Percentiles rank a stretch among this genome's conserved stretches.
phyloP scores from a whole-genome alignment of 306 rosid genomes.

The Styphnolobium japonicum region DNA sequence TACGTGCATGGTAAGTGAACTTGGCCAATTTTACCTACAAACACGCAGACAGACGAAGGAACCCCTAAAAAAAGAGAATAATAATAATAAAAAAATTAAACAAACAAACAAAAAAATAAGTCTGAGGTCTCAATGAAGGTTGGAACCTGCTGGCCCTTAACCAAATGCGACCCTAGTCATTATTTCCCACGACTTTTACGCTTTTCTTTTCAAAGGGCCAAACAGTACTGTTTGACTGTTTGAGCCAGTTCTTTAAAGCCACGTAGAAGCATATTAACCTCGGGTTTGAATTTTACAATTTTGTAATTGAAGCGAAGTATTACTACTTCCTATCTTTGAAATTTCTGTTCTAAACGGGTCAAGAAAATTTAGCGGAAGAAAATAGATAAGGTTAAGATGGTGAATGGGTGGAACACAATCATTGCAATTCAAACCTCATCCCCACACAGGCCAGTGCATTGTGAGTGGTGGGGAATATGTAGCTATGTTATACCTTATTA shows the following conservation, averaged over 20 bases:
- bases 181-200: conserved; percentile 29
- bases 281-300: conserved; percentile 10
- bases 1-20: conserved; percentile 92
- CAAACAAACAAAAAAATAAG: background rate
- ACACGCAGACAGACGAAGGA: conserved; percentile 7
- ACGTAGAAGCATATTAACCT: conserved; percentile 23
- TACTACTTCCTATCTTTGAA: background rate
- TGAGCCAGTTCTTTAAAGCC: conserved; percentile 30
- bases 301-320: conserved; percentile 36
- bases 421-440: conserved; percentile 38
- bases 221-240: conserved; percentile 3
- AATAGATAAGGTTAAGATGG: conserved; percentile 52
- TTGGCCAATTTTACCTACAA: conserved; percentile 31
- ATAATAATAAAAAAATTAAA: background rate
- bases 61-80: background rate
- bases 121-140: conserved; percentile 1
- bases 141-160: conserved; percentile 26
- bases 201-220: conserved; percentile 13
- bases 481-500: too few species aligned
- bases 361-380: background rate
- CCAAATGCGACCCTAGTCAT: conserved; percentile 31
- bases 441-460: background rate
- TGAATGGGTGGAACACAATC: conserved; percentile 57
- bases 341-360: background rate
- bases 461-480: conserved; percentile 26